Base-by-base conservation (phyloP, 129 eudicot genomes). In the Heracleum sosnowskyi region DNA sequence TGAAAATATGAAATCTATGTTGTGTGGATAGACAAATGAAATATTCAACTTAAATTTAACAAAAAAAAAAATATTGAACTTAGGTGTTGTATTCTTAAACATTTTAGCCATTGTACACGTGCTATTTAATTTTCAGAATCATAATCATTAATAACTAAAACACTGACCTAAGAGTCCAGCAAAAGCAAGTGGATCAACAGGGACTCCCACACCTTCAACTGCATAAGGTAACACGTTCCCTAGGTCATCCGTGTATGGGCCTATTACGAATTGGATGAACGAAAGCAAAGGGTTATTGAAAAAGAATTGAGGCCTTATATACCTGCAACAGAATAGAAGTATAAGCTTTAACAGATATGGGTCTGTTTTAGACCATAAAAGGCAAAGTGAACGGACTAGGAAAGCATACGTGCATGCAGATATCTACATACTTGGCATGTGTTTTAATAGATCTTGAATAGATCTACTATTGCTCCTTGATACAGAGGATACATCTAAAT, bases 101-200 rank as follows among this genome's bases (percentile, higher is more conserved):
- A 53, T 22, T 24, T 8, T 55, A 2, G 22, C 5, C 8, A 5
- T 51, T 0, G 8, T 46, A 9, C 62, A 18, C 62, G 0, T 20
- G 62, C 24, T 5, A 51, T 51, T 29, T 7, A 22, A n/a, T 22
- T 22, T 18, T 22, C 28, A 22, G 68, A 22, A 18, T 51, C 24
- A 55, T 36, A 13, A 75, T 29, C 34, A 75, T 29, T 9, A 49
- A 76, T 76, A 10, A 31, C 22, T 35, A 51, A n/a, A 39, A 79
- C 47, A 80, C 92, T 83, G 40, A 96, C 99, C 99, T 79, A 96
- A 79, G 53, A 96, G 93, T 42, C 99, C 99, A 11, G 99, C 99
- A 87, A 96, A 96, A 49, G 99, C 97, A 78, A 96, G 99, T 42
- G 99, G 99, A 81, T 96, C 97, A 35, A 92, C 96, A 7, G 99